A percentile compares a stretch with the other conserved stretches of the same genome.
Conservation (phyloP, 306 rosid species). For the Arachis hypogaea region DNA sequence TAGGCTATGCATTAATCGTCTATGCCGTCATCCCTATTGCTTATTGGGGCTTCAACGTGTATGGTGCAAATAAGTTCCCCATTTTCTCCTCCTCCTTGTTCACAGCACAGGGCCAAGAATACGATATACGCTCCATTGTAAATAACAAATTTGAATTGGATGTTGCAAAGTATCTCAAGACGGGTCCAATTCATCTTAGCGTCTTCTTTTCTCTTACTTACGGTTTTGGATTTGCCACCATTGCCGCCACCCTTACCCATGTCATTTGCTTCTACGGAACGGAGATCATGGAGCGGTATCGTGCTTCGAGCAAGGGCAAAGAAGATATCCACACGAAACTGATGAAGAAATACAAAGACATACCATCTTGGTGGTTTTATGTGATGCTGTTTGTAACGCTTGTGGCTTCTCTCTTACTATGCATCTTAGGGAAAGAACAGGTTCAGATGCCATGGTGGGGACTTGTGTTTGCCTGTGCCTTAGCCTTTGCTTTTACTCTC, state of each 20-base stretch:
- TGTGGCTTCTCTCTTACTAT: slow-evolving; percentile 61
- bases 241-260: slow-evolving; percentile 68
- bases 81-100: slow-evolving; percentile 73
- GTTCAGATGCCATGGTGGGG: slow-evolving; percentile 95
- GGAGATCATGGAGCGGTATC: slow-evolving; percentile 67
- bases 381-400: slow-evolving; percentile 52
- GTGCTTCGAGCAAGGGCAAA: slow-evolving; percentile 57
- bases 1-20: slow-evolving; percentile 50
- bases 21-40: slow-evolving; percentile 57
- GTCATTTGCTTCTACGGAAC: slow-evolving; percentile 71
- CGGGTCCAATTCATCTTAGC: slow-evolving; percentile 64
- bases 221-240: slow-evolving; percentile 79
- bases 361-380: slow-evolving; percentile 85
- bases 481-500: slow-evolving; percentile 72
- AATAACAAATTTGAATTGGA: slow-evolving; percentile 60
- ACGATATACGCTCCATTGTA: slow-evolving; percentile 62
- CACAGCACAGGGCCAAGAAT: slow-evolving; percentile 55
- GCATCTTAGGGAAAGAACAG: slow-evolving; percentile 59
- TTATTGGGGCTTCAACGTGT: slow-evolving; percentile 67
- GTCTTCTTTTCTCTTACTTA: slow-evolving; percentile 59
- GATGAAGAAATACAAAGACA: slow-evolving; percentile 74
- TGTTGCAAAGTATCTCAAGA: slow-evolving; percentile 40
- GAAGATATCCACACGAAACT: slow-evolving; percentile 76
- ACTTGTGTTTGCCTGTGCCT: slow-evolving; percentile 61
- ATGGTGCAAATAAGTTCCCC: slow-evolving; percentile 58